Evolutionary conservation across 2,329 filamentous ascomycete species (phyloP), one percentile per base, ranked within the genome.

Genomic region (Teratosphaeria zuluensis): DNA sequence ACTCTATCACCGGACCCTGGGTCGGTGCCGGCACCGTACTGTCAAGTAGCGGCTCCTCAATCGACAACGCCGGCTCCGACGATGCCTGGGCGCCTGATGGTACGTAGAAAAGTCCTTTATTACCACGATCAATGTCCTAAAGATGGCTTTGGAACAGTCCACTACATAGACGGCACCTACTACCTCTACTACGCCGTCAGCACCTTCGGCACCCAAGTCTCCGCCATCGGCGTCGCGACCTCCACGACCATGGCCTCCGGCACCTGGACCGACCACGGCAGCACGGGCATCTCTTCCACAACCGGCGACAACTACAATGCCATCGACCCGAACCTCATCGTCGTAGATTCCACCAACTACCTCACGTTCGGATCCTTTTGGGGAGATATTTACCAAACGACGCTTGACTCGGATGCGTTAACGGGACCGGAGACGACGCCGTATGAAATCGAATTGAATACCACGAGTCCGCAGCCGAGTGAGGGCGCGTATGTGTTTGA

Each of bases 311-410:
- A 66, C 32, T 78, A 76, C 69, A 78, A 79, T 61, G 76, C 76
- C 53, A 79, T 90, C 65, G 87, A 79, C 56, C 66, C 70, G n/a
- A 73, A 74, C 46, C 65, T 78, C 19, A 74, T 81, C 62, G 65
- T 65, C 55, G 72, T 70, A 30, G 72, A 70, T 2, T 69, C 78
- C 55, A 74, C 76, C 16, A 80, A 79, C 58, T 76, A 78, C 56
- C 73, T 84, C 68, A 82, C 77, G 60, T 89, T 88, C 62, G 86
- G 86, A 28, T 86, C 83, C 12, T 89, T 87, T 77, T 90, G 85
- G 84, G 70, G 74, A 6, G 81, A 84, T 66, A 77, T 89, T 59
- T 86, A 82, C 73, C 81, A 84, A 66, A 81, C 83, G 1, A 68
- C 75, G 38, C 78, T 88, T 68, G 67, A 68, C 1, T 70, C 70